Conservation (phyloP, 1,284 basidiomycete genomes). For the Termitomyces sp. region DNA sequence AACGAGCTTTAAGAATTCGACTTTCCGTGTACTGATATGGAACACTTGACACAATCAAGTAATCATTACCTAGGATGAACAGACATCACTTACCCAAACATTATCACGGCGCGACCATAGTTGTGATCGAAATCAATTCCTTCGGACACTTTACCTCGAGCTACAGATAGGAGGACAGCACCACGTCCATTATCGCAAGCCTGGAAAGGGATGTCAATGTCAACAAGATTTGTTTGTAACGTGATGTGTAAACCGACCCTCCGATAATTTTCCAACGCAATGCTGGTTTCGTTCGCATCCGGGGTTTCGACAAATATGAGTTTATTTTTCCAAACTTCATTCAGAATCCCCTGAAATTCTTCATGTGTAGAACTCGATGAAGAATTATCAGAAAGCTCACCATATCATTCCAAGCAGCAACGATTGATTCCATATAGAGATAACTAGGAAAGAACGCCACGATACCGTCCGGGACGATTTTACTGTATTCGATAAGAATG, state of each 20-base stretch:
- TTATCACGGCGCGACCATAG: constrained; percentile 98
- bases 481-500: constrained; percentile 96
- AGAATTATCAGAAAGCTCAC: constrained; percentile 38
- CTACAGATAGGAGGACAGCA: constrained; percentile 94
- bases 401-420: constrained; percentile 99
- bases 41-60: constrained; percentile 49
- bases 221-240: background rate
- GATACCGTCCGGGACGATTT: constrained; percentile 98
- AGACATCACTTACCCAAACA: constrained; percentile 80
- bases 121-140: constrained; percentile 99
- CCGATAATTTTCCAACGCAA: constrained; percentile 96
- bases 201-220: constrained; percentile 37
- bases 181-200: constrained; percentile 99
- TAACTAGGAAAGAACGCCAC: constrained; percentile 99
- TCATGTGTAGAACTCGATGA: background rate
- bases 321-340: constrained; percentile 99
- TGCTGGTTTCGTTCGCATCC: constrained; percentile 98
- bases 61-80: background rate
- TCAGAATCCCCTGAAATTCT: constrained; percentile 80
- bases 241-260: constrained; percentile 49
- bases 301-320: constrained; percentile 99
- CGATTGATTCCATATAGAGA: constrained; percentile 99
- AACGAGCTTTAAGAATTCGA: constrained; percentile 92
- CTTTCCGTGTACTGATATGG: constrained; percentile 99
- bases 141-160: constrained; percentile 98